Evolutionary conservation across 345 rosid genomes (phyloP).

Genomic region (Salix udensis): DNA sequence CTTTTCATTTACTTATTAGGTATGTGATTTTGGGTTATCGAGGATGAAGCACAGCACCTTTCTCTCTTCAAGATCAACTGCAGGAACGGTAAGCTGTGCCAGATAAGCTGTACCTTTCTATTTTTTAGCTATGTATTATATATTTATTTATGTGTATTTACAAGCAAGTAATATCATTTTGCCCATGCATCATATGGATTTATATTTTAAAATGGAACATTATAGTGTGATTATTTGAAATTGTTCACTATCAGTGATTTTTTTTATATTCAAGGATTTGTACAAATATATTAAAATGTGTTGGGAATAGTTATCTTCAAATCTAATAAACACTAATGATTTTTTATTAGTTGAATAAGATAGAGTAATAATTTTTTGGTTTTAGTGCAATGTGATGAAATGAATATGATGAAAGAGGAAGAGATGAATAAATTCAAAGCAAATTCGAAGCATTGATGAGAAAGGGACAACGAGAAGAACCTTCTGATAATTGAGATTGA

Average conservation of each 20-base stretch:
- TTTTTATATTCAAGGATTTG: background rate
- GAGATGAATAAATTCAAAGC: background rate
- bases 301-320: background rate
- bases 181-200: background rate
- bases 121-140: background rate
- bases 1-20: conserved; percentile 37
- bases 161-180: background rate
- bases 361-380: background rate
- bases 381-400: background rate
- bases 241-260: background rate
- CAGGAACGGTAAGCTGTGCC: conserved; percentile 72
- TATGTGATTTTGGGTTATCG: conserved; percentile 90
- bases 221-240: background rate
- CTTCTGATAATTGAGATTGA: background rate
- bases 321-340: background rate
- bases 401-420: background rate
- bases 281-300: background rate
- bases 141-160: background rate
- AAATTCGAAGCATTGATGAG: background rate
- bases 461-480: background rate
- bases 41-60: conserved; percentile 89
- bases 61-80: conserved; percentile 90
- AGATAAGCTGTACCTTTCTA: background rate
- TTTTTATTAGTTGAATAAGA: background rate
- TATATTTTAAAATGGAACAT: background rate